Base-by-base conservation (phyloP, 352 stramenopile species). In the Pythium dissimile region DNA sequence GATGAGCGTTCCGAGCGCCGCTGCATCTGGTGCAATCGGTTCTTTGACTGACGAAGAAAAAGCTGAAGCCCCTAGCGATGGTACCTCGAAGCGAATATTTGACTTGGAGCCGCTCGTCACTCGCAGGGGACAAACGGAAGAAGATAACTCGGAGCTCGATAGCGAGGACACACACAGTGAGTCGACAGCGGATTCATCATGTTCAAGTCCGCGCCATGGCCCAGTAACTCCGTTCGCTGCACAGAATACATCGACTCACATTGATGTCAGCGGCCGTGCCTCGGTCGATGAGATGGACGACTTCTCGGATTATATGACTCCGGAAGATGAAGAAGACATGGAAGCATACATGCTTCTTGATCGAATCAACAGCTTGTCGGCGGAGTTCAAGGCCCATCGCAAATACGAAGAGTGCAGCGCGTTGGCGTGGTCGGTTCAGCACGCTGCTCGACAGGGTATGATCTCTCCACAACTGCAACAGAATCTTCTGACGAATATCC, bases 151-250 rank as follows among this genome's bases (percentile, higher is more conserved):
- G 13, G 72, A 81, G 32, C 30, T 88, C 16, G 78, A 91, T 39
- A 85, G 68, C 24, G 81, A 91, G 35, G 80, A 89, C 38, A 89
- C 78, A 4, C 85, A 84, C 54, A 91, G 81, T 20, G 81, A 88
- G 35, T 89, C 78, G 18, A 89, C 78, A 1, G 75, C 75, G 1
- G 81, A 88, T 32, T 91, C 81, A 16, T 91, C 81, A 49, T 91
- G 77, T 21, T 66, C 77, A 10, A 91, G 81, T 67, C 81, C 78
- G 42, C 78, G 71, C 1, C 77, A 84, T 45, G 74, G 59, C 30
- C 66, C 73, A 6, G 35, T 74, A 1, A 46, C 31, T 30, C 54
- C 66, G 5, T 80, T 81, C 31, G 51, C 47, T 28, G 60, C 51
- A 1, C 66, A 82, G 9, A 67, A 62, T 13, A 59, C 67, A 15